These are phyloP conservation scores for Favolaschia claudopus DNA, from an alignment of 768 basidiomycete species.

Conservation along the genomic window DNA sequence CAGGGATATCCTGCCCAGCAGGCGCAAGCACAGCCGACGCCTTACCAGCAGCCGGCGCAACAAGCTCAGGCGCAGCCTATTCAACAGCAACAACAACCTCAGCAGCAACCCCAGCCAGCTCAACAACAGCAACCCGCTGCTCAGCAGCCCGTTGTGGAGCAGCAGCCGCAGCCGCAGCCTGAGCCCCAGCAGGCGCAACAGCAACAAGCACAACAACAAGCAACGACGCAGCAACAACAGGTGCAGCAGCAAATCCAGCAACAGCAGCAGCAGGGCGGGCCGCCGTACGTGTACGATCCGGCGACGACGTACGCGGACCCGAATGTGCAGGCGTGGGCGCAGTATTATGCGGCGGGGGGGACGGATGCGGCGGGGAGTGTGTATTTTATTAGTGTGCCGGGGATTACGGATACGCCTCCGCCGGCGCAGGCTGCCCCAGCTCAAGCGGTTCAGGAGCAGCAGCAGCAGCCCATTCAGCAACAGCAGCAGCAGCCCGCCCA, in stretches of 20 bases:
- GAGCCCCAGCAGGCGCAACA: constrained; percentile 27
- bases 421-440: constrained; percentile 8
- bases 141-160: constrained; percentile 26
- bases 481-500: background rate
- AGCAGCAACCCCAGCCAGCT: constrained; percentile 30
- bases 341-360: constrained; percentile 85
- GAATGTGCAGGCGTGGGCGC: constrained; percentile 87
- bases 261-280: constrained; percentile 35
- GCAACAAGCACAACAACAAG: no score
- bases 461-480: constrained; percentile 6
- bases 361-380: constrained; percentile 76
- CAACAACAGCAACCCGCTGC: constrained; percentile 32
- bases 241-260: constrained; percentile 22
- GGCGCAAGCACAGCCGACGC: constrained; percentile 30
- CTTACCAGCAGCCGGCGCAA: constrained; percentile 16
- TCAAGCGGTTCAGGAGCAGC: constrained; percentile 24
- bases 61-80: constrained; percentile 34
- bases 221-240: constrained; percentile 28
- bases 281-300: constrained; percentile 69
- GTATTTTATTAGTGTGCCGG: constrained; percentile 83
- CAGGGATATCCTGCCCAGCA: constrained; percentile 34
- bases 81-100: constrained; percentile 28
- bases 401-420: constrained; percentile 58
- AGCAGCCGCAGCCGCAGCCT: constrained; percentile 38
- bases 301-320: constrained; percentile 74